Evolutionary conservation across 2,329 filamentous ascomycete genomes (phyloP), one percentile per base, ranked within the genome.

Genomic region (Raffaelea ambrosiae): DNA sequence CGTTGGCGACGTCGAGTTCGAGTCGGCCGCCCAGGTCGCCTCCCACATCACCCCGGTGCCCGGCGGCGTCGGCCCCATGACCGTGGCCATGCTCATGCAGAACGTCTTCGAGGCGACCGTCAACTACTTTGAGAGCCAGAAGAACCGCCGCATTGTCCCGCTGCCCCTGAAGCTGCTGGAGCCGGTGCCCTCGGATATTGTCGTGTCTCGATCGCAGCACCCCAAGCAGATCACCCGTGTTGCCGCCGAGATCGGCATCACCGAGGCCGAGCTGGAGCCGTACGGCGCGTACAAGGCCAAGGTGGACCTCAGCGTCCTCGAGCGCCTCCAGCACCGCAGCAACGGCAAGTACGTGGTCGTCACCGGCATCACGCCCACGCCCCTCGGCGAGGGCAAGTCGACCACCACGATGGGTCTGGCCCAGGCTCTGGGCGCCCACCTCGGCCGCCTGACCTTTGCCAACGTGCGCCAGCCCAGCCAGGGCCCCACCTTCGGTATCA

Each of bases 401-500:
- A 98, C 93, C 2, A 98, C 93, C 1, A 98, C 93, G 8, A 87
- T 98, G 74, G 93, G 93, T 63, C 74, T 98, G 44, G 88, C 88
- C 5, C 93, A 98, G 66, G 93, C 93, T 33, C 73, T 98, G 43
- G 88, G 89, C 48, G 93, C 84, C 36, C 91, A 97, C 58, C 72
- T 97, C 44, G 86, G 85, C 56, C 86, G 86, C 50, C 76, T 97
- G 56, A 86, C 86, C 3, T 97, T 98, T 65, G 93, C 93, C 67
- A 97, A 98, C 63, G 93, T 98, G 44, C 83, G 93, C 51, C 93
- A 98, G 65, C 93, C 93, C 44, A 95, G 88, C 59, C 93, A 97
- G 71, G 93, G 93, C 4, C 93, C 93, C 48, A 98, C 93, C 0
- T 98, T 98, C 64, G 93, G 93, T 60, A 97, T 98, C 76, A 98